A percentile compares a stretch with the other conserved stretches of the same genome.
These are phyloP conservation scores for Castanea sativa DNA, from an alignment of 306 rosid genomes.

Conservation along the genomic window DNA sequence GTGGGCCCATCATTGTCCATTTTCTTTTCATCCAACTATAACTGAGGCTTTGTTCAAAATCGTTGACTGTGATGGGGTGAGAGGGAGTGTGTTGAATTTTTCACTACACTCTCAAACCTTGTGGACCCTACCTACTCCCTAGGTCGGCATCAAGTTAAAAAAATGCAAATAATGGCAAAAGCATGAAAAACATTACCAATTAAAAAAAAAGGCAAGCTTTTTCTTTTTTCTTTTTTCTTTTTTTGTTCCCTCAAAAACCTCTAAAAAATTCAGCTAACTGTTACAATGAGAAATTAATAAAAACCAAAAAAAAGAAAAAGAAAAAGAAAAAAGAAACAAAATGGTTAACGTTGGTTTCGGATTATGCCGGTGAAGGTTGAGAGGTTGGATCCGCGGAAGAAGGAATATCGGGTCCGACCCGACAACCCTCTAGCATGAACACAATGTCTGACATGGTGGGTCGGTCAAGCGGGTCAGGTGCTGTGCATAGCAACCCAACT, in stretches of 20 bases:
- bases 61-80: conserved; percentile 35
- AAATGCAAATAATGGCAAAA: background rate
- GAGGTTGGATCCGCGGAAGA: conserved; percentile 93
- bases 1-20: conserved; percentile 23
- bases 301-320: background rate
- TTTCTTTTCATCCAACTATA: conserved; percentile 11
- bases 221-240: background rate
- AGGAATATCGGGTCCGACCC: conserved; percentile 83
- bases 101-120: too few relatives aligned
- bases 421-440: conserved; percentile 98
- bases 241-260: background rate
- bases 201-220: background rate
- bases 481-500: conserved; percentile 90
- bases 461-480: conserved; percentile 86
- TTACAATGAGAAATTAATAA: conserved; percentile 18
- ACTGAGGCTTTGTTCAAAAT: conserved; percentile 30
- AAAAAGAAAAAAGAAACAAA: background rate
- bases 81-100: background rate
- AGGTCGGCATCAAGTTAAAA: conserved; percentile 20
- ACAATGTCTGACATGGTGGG: conserved; percentile 97
- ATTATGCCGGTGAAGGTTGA: conserved; percentile 69
- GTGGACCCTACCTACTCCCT: background rate
- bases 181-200: background rate
- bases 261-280: conserved; percentile 17
- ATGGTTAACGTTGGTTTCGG: conserved; percentile 26